Conservation (phyloP, 164 flowering plant genomes). For the Taxillus chinensis region DNA sequence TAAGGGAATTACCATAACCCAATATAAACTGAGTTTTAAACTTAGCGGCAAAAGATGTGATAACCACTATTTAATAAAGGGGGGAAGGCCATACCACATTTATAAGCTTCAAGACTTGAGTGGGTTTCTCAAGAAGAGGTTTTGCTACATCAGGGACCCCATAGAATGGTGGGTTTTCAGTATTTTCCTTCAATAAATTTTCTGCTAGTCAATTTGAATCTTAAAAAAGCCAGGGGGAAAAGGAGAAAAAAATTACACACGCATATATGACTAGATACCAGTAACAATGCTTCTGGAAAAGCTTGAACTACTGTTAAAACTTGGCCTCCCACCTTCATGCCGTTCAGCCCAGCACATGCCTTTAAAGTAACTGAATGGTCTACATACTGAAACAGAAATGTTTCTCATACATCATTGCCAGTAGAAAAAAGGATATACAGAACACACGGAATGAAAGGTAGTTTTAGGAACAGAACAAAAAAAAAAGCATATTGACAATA, state of each 20-base stretch:
- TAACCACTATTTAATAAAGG: not conserved
- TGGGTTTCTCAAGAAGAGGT: conserved; percentile 74
- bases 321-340: conserved; percentile 86
- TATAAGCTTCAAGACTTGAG: conserved; percentile 60
- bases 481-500: not conserved
- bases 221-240: not conserved
- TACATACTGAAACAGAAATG: conserved; percentile 46
- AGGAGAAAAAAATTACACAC: not conserved
- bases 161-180: conserved; percentile 31
- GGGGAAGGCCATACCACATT: conserved; percentile 55
- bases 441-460: not conserved
- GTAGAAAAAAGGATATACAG: not conserved
- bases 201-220: not conserved
- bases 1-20: not conserved
- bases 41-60: not conserved
- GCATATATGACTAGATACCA: conserved; percentile 24
- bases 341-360: conserved; percentile 94
- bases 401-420: not conserved
- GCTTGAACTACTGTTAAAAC: conserved; percentile 78
- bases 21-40: not conserved
- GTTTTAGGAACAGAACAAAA: not conserved
- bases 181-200: conserved; percentile 37
- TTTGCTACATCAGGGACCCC: conserved; percentile 73
- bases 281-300: conserved; percentile 26
- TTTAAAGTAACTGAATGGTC: conserved; percentile 71